A percentile compares a stretch with the other conserved stretches of the same genome.
These are phyloP conservation scores for Pleurotus sapidus DNA, from an alignment of 768 basidiomycete genomes.

Conservation along the genomic window DNA sequence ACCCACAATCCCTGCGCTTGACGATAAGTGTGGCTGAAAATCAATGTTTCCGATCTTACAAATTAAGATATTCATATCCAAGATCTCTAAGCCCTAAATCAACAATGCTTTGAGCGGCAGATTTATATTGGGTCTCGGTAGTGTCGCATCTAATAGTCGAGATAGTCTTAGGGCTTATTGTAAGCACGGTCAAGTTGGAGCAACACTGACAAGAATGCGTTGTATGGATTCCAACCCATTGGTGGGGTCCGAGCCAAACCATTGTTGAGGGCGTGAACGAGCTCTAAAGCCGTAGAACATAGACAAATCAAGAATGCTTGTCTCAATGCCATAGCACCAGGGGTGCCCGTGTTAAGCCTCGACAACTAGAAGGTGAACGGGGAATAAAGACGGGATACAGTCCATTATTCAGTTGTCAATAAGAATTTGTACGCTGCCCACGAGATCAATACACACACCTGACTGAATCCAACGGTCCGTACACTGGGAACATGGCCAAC, in stretches of 20 bases:
- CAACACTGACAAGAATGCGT: conserved; percentile 37
- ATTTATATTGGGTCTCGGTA: conserved; percentile 37
- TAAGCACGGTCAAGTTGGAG: neutral
- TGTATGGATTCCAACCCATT: conserved; percentile 51
- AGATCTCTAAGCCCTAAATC: conserved; percentile 30
- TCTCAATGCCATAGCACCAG: too few species aligned
- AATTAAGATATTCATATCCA: conserved; percentile 41
- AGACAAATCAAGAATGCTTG: neutral
- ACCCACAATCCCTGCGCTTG: conserved; percentile 42
- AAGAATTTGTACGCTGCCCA: too few species aligned
- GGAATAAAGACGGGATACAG: too few species aligned
- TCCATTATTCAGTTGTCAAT: too few species aligned
- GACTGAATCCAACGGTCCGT: too few species aligned
- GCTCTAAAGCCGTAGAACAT: neutral
- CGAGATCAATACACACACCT: too few species aligned
- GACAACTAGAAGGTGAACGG: too few species aligned
- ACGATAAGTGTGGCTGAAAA: neutral
- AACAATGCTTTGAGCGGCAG: conserved; percentile 36
- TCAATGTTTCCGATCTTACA: conserved; percentile 22
- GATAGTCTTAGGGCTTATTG: neutral
- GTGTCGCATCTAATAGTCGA: conserved; percentile 31
- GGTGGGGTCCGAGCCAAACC: conserved; percentile 39
- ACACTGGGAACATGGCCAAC: too few species aligned
- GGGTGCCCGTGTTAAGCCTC: too few species aligned
- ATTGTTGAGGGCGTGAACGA: conserved; percentile 29